Percentiles rank a stretch among this genome's conserved stretches.
Conservation (phyloP, 2,329 filamentous ascomycete genomes). For the Sphaerulina musiva region DNA sequence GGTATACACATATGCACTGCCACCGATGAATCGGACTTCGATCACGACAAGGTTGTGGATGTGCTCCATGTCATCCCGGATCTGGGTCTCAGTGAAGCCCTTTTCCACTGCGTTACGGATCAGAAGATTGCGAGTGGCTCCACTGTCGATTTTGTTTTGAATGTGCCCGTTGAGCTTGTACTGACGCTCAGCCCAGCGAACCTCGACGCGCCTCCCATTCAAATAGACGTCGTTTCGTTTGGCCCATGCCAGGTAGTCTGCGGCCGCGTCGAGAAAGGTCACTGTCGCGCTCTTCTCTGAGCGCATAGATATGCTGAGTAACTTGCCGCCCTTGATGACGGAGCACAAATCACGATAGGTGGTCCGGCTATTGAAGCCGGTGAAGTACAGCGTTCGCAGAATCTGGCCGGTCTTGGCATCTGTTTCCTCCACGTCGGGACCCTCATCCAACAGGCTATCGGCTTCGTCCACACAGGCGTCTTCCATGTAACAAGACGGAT, state of each 20-base stretch:
- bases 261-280: conserved; percentile 61
- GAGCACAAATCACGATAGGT: conserved; percentile 61
- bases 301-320: conserved; percentile 63
- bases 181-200: conserved; percentile 65
- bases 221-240: conserved; percentile 63
- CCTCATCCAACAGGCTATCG: conserved; percentile 18
- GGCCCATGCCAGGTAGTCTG: conserved; percentile 59
- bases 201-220: conserved; percentile 59
- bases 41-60: conserved; percentile 73
- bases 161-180: conserved; percentile 60
- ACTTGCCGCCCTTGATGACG: conserved; percentile 60
- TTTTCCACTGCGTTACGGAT: conserved; percentile 50
- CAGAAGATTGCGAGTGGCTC: conserved; percentile 68
- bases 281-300: conserved; percentile 57
- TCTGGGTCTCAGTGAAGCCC: conserved; percentile 54
- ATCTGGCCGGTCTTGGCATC: conserved; percentile 2
- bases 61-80: conserved; percentile 71
- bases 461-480: conserved; percentile 21
- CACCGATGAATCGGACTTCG: conserved; percentile 52
- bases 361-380: conserved; percentile 55
- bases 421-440: conserved; percentile 2
- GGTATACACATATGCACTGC: conserved; percentile 62
- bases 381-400: conserved; percentile 54
- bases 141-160: conserved; percentile 55
- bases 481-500: conserved; percentile 19